Evolutionary conservation across 345 rosid species (phyloP), one percentile per base, ranked within the genome.

Genomic region (Clausena lansium): DNA sequence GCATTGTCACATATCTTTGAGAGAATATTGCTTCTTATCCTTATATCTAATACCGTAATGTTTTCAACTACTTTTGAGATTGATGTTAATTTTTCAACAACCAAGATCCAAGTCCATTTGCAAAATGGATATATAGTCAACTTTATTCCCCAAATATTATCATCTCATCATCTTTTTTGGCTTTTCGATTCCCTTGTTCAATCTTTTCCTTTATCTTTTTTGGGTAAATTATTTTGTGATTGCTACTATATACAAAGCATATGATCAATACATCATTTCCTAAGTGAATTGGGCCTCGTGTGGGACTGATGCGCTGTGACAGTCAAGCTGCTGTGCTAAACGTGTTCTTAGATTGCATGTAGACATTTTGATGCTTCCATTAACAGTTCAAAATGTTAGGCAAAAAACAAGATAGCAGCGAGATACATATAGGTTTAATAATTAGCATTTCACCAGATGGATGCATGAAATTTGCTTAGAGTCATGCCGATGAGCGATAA

Each of bases 111-210:
- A 71, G 54, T 15, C 11, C 41, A 64, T 20, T 28, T 74, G 77
- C 58, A 65, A 63, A 63, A 63, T 45, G 60, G 70, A 20, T 19
- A 1, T 10, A 25, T 13, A 20, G 8, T 52, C 41, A 63, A 75
- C 77, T 75, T 75, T 75, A 75, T 75, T 75, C 77, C 32, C 38
- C 28, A 22, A 20, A 27, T 41, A 75, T 35, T 64, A 30, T 63
- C 38, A 74, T 45, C 70, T 22, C 24, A 60, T 30, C 68, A 62
- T 39, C 32, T 57, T 28, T 20, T 32, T 74, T 45, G 35, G 75
- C 64, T 6, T 30, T 64, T 50, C 64, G 62, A 60, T 75, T 64
- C 69, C 58, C 28, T 62, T 8, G 17, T 47, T 41, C 33, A 73
- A 15, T 59, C 32, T 35, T 38, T 17, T 73, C 20, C 11, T 25